phyloP scores from a whole-genome alignment of 345 rosid species.

The Eucalyptus tenuipes region DNA sequence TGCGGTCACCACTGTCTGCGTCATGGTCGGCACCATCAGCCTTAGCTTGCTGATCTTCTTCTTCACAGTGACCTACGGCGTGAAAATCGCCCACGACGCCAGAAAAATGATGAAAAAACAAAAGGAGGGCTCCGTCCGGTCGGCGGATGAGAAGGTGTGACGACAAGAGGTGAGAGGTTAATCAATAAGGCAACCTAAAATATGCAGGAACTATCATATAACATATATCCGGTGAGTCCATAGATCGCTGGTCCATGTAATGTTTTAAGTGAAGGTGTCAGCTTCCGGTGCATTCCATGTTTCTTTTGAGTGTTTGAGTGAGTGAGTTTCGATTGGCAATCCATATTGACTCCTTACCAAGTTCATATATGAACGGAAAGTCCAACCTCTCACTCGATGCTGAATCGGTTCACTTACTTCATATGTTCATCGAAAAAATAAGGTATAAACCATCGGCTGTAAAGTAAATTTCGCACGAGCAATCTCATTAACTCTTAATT shows the following conservation, averaged over 20 bases:
- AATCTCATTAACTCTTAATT: neutral
- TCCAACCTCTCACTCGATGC: neutral
- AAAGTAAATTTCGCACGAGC: neutral
- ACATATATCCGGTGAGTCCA: neutral
- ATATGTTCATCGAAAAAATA: neutral
- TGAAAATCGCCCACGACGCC: neutral
- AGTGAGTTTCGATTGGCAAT: neutral
- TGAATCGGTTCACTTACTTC: neutral
- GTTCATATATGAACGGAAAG: neutral
- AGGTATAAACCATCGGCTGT: neutral
- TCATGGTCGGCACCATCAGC: neutral
- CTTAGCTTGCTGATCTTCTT: neutral
- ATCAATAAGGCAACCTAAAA: neutral
- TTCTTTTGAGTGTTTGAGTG: neutral
- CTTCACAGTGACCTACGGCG: neutral
- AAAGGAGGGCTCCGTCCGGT: accelerated
- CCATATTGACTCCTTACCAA: neutral
- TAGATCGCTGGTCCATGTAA: neutral
- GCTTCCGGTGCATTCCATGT: neutral
- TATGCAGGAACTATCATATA: neutral
- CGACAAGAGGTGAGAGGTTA: neutral
- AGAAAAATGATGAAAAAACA: too few species aligned
- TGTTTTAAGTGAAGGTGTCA: neutral
- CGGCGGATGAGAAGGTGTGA: neutral
- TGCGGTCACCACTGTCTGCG: neutral